Base-by-base conservation (phyloP, 768 basidiomycete species). In the Boletus sp. region DNA sequence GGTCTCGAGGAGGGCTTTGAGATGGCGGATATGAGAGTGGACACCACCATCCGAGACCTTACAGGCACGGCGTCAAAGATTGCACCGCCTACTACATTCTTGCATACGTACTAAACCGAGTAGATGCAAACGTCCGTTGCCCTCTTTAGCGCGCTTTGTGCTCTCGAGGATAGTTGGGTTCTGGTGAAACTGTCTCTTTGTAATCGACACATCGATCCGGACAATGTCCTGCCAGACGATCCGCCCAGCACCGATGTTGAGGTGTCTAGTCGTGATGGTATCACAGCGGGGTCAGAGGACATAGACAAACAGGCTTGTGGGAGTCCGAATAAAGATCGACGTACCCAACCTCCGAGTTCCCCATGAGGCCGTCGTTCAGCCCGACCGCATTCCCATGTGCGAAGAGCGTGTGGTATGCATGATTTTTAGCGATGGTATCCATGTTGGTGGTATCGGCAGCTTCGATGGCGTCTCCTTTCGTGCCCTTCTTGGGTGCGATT, bases 151-250 rank as follows among this genome's bases (percentile, higher is more conserved):
- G 50, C 76, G 83, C 65, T 92, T 79, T 70, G 85, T 85, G 62
- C 84, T 83, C 42, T 82, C 83, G 17, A 95, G 75, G 63, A 96
- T 93, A 17, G 72, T 77, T 54, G 80, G 75, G 64, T 86, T 86
- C 71, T 91, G 85, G 74, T 94, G 86, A 75, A 96, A 96, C 63
- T 89, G 83, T 55, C 80, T 76, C 71, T 94, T 96, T 75, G 92
- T 87, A 74, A 98, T 96, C 18, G 87, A 80, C 47, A 94, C 88
- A 65, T 98, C 94, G 67, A 97, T 97, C 60, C 87, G 84, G 65
- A 97, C 95, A 63, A 98, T 98, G 66, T 98, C 95, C 72, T 98
- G 95, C 95, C 95, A 97, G 30, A 97, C 94, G 49, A 97, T 82
- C 20, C 94, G 86, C 1, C 94, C 95, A 52, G 95, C 95, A 35